Percentiles rank a stretch among this genome's conserved stretches.
Evolutionary conservation across 768 basidiomycete species (phyloP).

Genomic region (Melanogaster broomeanus): DNA sequence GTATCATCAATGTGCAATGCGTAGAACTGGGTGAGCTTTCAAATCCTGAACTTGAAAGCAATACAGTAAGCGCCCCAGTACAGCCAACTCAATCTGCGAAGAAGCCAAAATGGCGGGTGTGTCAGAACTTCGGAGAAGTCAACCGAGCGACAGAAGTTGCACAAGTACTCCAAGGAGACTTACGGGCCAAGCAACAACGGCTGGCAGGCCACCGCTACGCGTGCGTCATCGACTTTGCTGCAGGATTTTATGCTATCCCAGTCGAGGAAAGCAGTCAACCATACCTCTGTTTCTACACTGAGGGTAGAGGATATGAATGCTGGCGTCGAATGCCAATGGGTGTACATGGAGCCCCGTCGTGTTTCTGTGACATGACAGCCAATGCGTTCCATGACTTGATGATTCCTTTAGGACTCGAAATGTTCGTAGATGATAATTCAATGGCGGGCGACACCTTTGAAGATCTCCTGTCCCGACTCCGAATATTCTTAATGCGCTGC

Average conservation of each 20-base stretch:
- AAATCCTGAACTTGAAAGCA: too few species aligned
- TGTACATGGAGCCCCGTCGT: slow-evolving; percentile 38
- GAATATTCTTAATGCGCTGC: slow-evolving; percentile 26
- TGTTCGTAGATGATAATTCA: slow-evolving; percentile 43
- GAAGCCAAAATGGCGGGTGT: slow-evolving; percentile 35
- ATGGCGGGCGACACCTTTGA: slow-evolving; percentile 34
- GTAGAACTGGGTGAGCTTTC: not conserved
- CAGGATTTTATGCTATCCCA: slow-evolving; percentile 22
- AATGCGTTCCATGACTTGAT: slow-evolving; percentile 26
- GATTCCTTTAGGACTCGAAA: slow-evolving; percentile 23
- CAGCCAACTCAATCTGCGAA: too few species aligned
- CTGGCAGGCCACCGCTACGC: slow-evolving; percentile 25
- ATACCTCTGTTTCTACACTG: slow-evolving; percentile 36
- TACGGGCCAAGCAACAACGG: slow-evolving; percentile 37
- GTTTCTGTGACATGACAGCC: slow-evolving; percentile 34
- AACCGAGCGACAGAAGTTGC: slow-evolving; percentile 34
- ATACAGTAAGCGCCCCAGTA: too few species aligned
- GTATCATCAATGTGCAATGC: slow-evolving; percentile 30
- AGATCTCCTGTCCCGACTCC: slow-evolving; percentile 23
- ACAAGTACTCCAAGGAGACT: slow-evolving; percentile 38
- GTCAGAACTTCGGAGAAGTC: slow-evolving; percentile 40
- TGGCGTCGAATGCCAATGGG: slow-evolving; percentile 44
- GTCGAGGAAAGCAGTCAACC: slow-evolving; percentile 17
- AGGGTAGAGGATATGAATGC: slow-evolving; percentile 37
- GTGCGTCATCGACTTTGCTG: slow-evolving; percentile 21